Conservation (phyloP, 805 yeast genomes). For the Starmerella etchellsii region DNA sequence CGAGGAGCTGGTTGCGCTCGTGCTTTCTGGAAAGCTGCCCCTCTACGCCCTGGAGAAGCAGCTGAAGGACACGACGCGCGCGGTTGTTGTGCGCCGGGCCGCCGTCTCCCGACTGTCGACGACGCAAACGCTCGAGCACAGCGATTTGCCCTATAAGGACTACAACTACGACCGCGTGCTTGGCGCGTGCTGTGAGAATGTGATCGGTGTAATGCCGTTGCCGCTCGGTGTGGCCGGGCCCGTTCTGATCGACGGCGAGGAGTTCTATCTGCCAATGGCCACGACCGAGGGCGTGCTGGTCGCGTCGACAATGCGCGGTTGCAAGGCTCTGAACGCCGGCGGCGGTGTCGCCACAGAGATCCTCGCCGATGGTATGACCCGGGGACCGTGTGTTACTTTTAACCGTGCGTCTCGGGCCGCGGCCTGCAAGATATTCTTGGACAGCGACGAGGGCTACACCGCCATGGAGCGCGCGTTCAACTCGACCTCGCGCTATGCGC, state of each 20-base stretch:
- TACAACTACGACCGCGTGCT: slow-evolving; percentile 93
- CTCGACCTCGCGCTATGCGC: slow-evolving; percentile 94
- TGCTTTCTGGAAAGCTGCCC: slow-evolving; percentile 67
- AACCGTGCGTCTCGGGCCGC: slow-evolving; percentile 78
- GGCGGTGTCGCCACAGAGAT: slow-evolving; percentile 90
- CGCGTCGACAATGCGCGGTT: slow-evolving; percentile 98
- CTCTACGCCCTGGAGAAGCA: slow-evolving; percentile 90
- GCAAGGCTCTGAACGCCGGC: slow-evolving; percentile 94
- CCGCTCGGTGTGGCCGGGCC: slow-evolving; percentile 99
- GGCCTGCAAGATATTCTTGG: slow-evolving; percentile 88
- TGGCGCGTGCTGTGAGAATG: slow-evolving; percentile 99
- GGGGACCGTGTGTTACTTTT: slow-evolving; percentile 96
- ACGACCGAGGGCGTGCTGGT: slow-evolving; percentile 98
- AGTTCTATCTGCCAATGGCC: slow-evolving; percentile 94
- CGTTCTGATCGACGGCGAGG: slow-evolving; percentile 71
- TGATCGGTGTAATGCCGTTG: slow-evolving; percentile 88
- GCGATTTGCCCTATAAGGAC: slow-evolving; percentile 61
- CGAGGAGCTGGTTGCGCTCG: slow-evolving; percentile 62
- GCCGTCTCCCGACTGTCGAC: slow-evolving; percentile 76
- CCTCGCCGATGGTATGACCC: slow-evolving; percentile 95
- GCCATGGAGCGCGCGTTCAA: slow-evolving; percentile 78
- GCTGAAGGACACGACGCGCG: slow-evolving; percentile 76
- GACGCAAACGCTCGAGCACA: slow-evolving; percentile 63
- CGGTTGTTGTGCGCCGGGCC: slow-evolving; percentile 83
- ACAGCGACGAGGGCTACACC: slow-evolving; percentile 84